These are phyloP conservation scores for Papilionanthe hybrid DNA, from an alignment of 116 monocot species.

Conservation along the genomic window DNA sequence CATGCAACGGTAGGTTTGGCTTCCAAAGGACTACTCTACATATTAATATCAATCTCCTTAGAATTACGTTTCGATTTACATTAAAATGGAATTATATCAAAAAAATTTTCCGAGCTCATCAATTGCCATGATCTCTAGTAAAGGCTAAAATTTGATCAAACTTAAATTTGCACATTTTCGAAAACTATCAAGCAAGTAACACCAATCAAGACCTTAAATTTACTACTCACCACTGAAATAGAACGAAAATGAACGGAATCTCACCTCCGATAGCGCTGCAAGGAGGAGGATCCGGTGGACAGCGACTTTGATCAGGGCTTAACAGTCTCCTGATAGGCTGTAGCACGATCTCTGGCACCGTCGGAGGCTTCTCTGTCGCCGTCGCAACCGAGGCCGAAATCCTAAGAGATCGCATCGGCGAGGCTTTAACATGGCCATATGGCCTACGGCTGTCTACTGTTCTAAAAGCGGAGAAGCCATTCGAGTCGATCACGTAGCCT, in stretches of 20 bases:
- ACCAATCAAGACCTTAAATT: not conserved
- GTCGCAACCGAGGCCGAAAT: conserved; percentile 42
- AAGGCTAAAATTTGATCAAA: not conserved
- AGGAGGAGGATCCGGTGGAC: conserved; percentile 90
- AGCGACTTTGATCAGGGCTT: conserved; percentile 89
- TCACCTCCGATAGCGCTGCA: conserved; percentile 89
- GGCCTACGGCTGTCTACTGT: not conserved
- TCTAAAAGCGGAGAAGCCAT: conserved; percentile 10
- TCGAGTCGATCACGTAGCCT: conserved; percentile 7
- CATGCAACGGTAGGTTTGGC: not conserved
- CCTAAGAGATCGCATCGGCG: conserved; percentile 13
- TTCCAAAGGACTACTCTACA: not conserved
- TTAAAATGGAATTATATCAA: not conserved
- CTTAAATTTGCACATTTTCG: not conserved
- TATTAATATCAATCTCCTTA: not conserved
- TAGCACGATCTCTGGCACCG: conserved; percentile 80
- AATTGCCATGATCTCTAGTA: not conserved
- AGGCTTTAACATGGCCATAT: not conserved
- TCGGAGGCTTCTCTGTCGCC: conserved; percentile 51
- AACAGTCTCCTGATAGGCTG: conserved; percentile 89
- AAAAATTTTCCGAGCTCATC: not conserved
- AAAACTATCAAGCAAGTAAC: not conserved
- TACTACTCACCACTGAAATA: no score
- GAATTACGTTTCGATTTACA: not conserved
- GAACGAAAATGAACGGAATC: not conserved